These are phyloP conservation scores for Tricholoma saponaceum DNA, from an alignment of 768 basidiomycete genomes.

Conservation along the genomic window DNA sequence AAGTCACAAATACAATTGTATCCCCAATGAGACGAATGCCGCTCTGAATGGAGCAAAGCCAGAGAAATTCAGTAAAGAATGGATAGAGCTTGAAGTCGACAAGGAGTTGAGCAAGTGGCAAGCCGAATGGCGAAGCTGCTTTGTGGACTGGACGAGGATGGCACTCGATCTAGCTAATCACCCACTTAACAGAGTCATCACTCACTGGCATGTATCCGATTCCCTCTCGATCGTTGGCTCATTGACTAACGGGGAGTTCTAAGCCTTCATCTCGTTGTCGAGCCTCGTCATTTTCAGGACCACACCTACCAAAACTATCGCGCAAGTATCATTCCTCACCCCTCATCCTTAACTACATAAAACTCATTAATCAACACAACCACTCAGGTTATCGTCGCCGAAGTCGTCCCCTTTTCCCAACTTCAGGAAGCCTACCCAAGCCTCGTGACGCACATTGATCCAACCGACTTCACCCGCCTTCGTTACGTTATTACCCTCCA, in stretches of 20 bases:
- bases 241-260: conserved; percentile 1
- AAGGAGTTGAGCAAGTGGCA: conserved; percentile 7
- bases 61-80: conserved; percentile 6
- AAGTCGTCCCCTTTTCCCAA: not conserved
- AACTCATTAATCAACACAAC: not conserved
- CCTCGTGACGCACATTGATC: conserved; percentile 9
- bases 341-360: not conserved
- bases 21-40: conserved; percentile 2
- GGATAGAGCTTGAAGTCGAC: conserved; percentile 6
- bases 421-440: conserved; percentile 1
- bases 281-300: not conserved
- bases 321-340: not conserved
- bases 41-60: conserved; percentile 1
- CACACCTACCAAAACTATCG: conserved; percentile 6
- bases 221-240: not conserved
- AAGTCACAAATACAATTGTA: conserved; percentile 10
- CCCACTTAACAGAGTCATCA: conserved; percentile 9
- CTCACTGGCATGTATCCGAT: conserved; percentile 7
- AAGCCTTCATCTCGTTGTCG: not conserved
- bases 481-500: conserved; percentile 4
- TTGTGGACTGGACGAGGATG: conserved; percentile 6
- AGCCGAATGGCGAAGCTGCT: conserved; percentile 6
- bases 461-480: conserved; percentile 6
- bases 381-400: conserved; percentile 4
- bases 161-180: conserved; percentile 11